Percentiles rank a stretch among this genome's conserved stretches.
These are phyloP conservation scores for Clitopilus passeckerianus DNA, from an alignment of 768 basidiomycete genomes.

Conservation along the genomic window DNA sequence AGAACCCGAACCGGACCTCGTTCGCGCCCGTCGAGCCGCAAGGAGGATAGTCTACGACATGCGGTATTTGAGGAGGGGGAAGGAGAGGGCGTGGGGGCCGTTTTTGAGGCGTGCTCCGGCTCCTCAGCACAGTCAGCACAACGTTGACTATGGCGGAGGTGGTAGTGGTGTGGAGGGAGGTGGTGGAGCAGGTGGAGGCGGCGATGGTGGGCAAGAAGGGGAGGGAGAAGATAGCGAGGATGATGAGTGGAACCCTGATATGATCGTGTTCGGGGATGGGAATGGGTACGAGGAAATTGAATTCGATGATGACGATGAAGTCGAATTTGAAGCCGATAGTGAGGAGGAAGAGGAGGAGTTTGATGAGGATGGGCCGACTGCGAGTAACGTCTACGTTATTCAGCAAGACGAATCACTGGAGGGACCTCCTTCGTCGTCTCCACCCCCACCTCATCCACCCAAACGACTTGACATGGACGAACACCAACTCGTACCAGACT, in stretches of 20 bases:
- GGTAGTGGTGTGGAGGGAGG: no score
- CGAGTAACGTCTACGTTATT: constrained; percentile 1
- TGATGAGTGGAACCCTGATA: not conserved
- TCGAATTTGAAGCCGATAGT: constrained; percentile 3
- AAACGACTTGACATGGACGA: constrained; percentile 14
- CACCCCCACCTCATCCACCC: not conserved
- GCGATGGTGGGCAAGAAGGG: constrained; percentile 12
- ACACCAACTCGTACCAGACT: constrained; percentile 36
- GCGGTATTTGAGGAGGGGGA: constrained; percentile 19
- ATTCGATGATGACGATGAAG: not conserved
- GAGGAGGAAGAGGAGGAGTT: constrained; percentile 10
- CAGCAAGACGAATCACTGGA: not conserved
- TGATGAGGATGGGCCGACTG: constrained; percentile 8
- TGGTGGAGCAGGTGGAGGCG: constrained; percentile 4
- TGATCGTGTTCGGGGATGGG: not conserved
- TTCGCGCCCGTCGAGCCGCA: constrained; percentile 22
- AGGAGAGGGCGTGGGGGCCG: constrained; percentile 29
- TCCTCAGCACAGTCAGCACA: no score
- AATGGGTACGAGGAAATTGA: not conserved
- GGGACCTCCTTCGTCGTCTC: constrained; percentile 2
- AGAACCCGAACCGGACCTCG: constrained; percentile 7
- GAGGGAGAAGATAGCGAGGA: constrained; percentile 4
- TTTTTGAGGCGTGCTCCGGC: constrained; percentile 21
- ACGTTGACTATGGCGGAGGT: no score
- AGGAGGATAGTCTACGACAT: constrained; percentile 30